Percentiles rank a stretch among this genome's conserved stretches.
These are phyloP conservation scores for Talaromyces amestolkiae DNA, from an alignment of 2,329 filamentous ascomycete species.

Conservation along the genomic window DNA sequence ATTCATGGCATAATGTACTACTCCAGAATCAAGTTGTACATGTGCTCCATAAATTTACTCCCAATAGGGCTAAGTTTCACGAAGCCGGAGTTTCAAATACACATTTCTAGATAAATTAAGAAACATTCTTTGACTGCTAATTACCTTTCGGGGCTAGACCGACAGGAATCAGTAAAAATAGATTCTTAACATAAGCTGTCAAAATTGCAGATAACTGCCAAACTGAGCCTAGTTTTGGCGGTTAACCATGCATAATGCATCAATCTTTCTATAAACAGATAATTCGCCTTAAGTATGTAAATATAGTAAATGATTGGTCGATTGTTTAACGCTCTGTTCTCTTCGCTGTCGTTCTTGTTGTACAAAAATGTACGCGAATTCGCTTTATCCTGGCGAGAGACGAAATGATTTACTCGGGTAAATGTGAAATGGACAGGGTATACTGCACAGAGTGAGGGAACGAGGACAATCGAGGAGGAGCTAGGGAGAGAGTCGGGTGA, in stretches of 20 bases:
- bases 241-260: slow-evolving; percentile 3
- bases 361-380: background rate
- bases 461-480: background rate
- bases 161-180: background rate
- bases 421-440: slow-evolving; percentile 1
- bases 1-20: background rate
- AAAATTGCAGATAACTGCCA: slow-evolving; percentile 7
- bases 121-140: slow-evolving; percentile 2
- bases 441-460: background rate
- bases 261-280: slow-evolving; percentile 3
- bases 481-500: slow-evolving; percentile 2
- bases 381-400: background rate
- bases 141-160: background rate
- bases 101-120: slow-evolving; percentile 14
- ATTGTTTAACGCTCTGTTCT: slow-evolving; percentile 2
- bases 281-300: background rate
- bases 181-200: background rate
- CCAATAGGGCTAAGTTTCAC: background rate
- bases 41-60: background rate
- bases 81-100: background rate
- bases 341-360: background rate
- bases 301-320: background rate
- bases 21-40: background rate
- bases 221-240: background rate
- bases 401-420: background rate